Percentiles rank a stretch among this genome's conserved stretches.
These are phyloP conservation scores for Chlorella sp. DNA, from an alignment of 139 green algal genomes.

Conservation along the genomic window DNA sequence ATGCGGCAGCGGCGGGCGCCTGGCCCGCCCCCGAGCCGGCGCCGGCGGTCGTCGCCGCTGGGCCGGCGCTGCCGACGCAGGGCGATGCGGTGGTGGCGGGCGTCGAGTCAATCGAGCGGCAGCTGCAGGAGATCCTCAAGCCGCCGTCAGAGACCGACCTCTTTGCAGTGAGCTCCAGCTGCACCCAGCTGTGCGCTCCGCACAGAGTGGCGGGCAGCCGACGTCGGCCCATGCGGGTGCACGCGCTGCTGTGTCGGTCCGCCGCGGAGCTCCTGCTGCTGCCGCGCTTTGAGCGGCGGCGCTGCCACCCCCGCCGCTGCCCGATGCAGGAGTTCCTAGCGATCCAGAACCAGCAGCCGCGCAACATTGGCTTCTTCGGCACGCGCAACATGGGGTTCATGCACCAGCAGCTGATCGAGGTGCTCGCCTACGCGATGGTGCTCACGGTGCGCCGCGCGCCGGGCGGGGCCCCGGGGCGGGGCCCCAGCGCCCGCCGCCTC, in stretches of 20 bases:
- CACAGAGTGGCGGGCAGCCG: background rate
- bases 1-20: no score
- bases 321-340: slow-evolving; percentile 92
- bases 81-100: slow-evolving; percentile 39
- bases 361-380: slow-evolving; percentile 96
- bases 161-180: slow-evolving; percentile 43
- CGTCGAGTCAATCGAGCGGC: slow-evolving; percentile 25
- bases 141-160: slow-evolving; percentile 64
- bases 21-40: no score
- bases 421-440: slow-evolving; percentile 96
- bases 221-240: background rate
- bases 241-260: background rate
- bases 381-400: slow-evolving; percentile 98
- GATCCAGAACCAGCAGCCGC: slow-evolving; percentile 92
- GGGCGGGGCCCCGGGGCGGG: no score
- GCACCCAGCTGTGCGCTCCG: background rate
- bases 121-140: slow-evolving; percentile 53
- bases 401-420: slow-evolving; percentile 98
- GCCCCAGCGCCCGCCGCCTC: no score
- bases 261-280: background rate
- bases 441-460: slow-evolving; percentile 91
- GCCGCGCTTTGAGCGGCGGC: background rate
- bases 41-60: no score
- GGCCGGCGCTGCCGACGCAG: slow-evolving; percentile 33
- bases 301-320: background rate